Evolutionary conservation across 257 asterid species (phyloP), one percentile per base, ranked within the genome.

Genomic region (Solanum ossicruentum): DNA sequence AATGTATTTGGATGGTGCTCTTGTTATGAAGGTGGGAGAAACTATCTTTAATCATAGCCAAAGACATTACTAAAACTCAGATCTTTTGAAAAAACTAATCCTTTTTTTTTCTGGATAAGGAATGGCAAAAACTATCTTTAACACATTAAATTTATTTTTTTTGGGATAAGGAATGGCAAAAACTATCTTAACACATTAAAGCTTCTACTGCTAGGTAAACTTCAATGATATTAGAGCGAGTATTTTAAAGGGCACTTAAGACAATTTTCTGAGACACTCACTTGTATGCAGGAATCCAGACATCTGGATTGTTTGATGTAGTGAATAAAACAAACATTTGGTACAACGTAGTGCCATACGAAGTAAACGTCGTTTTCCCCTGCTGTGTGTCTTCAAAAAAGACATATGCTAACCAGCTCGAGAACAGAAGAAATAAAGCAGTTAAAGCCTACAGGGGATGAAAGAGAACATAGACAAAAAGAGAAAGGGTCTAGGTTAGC

Each of bases 201-300:
- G 18, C 55, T 72, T 78, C 83, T 54, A 78, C 47, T 52, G 58
- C 23, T 3, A 8, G 83, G 83, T 28, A 51, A 52, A 78, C 23
- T 52, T 78, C 66, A 78, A 52, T 17, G 11, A 32, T 52, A 26
- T 78, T 28, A 78, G 10, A 78, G 49, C 3, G 17, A 78, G 1
- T 28, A 52, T n/a, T 60, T n/a, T 60, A 52, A 28, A 58, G 86
- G 66, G 20, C 17, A n/a, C 65, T 69, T 21, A 63, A 83, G 65
- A 80, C 86, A 17, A 80, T 78, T 23, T 75, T 79, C 15, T 7
- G 12, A 58, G 88, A 78, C 72, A 89, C 93, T 88, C 89, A 96
- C 99, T 94, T 97, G 94, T 97, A 97, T 66, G 99, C 99, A 15
- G 99, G 99, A 90, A 95, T 94, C 99, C 99, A 97, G 84, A 93